Percentiles rank a stretch among this genome's conserved stretches.
phyloP scores from a whole-genome alignment of 305 asterid species.

The Fraxinus greggii region DNA sequence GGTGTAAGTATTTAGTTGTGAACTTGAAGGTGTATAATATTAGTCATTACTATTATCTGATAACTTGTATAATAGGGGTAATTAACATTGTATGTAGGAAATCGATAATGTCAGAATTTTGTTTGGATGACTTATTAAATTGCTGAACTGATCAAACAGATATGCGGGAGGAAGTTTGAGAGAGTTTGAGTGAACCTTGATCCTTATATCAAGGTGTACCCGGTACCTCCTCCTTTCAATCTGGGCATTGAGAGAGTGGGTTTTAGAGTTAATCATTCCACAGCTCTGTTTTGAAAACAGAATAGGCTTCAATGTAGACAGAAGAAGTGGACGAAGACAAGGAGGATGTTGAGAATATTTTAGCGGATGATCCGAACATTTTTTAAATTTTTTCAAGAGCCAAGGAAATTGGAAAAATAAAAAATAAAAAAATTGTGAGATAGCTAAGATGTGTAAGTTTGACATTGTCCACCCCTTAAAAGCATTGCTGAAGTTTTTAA shows the following conservation, averaged over 20 bases:
- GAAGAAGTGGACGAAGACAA: not conserved
- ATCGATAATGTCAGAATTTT: conserved; percentile 2
- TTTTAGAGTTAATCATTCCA: not conserved
- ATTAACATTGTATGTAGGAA: conserved; percentile 21
- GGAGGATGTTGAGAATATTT: not conserved
- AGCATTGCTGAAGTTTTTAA: not conserved
- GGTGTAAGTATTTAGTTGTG: not conserved
- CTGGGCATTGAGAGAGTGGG: not conserved
- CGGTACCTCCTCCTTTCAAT: not conserved
- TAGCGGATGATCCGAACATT: not conserved
- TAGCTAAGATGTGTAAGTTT: not conserved
- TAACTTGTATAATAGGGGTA: not conserved
- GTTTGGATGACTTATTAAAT: not conserved
- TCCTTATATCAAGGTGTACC: not conserved
- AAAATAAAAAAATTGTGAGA: not conserved
- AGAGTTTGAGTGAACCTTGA: not conserved
- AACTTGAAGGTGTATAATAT: not conserved
- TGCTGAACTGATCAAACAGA: not conserved
- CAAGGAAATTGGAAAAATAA: not conserved
- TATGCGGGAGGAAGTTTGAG: not conserved
- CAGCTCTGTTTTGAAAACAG: not conserved
- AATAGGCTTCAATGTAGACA: conserved; percentile 1
- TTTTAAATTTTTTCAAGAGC: not conserved
- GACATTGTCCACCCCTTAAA: not conserved
- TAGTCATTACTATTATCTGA: not conserved